phyloP scores from a whole-genome alignment of 768 basidiomycete genomes.

The Collybiopsis confluens region DNA sequence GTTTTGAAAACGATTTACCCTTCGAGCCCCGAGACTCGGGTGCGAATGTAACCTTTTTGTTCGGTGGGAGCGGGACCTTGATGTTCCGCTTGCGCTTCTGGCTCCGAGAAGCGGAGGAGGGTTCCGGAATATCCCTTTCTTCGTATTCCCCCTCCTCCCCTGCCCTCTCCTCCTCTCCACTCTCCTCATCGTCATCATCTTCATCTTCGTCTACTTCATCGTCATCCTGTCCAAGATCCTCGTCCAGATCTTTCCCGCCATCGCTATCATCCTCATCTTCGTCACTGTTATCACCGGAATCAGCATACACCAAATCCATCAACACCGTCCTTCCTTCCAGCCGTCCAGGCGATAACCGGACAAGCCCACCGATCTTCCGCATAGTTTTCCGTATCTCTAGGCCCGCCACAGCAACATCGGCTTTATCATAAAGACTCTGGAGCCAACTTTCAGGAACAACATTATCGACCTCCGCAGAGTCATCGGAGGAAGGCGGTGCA shows the following conservation, averaged over 20 bases:
- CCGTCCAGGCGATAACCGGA: constrained; percentile 40
- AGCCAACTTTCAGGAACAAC: constrained; percentile 11
- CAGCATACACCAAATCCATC: constrained; percentile 40
- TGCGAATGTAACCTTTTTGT: constrained; percentile 55
- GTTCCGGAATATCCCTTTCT: no score
- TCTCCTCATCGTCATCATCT: constrained; percentile 27
- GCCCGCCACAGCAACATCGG: constrained; percentile 45
- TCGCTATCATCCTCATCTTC: constrained; percentile 28
- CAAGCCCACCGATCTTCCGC: constrained; percentile 54
- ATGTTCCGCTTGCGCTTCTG: constrained; percentile 43
- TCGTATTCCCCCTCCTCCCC: constrained; percentile 35
- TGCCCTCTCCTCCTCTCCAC: constrained; percentile 34
- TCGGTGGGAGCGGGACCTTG: constrained; percentile 26
- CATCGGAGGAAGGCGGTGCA: constrained; percentile 35
- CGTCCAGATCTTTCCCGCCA: constrained; percentile 30
- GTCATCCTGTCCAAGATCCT: constrained; percentile 31
- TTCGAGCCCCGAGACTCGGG: constrained; percentile 17
- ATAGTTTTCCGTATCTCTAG: constrained; percentile 62
- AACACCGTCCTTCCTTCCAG: constrained; percentile 24
- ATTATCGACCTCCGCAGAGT: constrained; percentile 9
- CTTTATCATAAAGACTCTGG: constrained; percentile 35
- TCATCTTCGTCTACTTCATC: constrained; percentile 35
- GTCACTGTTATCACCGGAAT: constrained; percentile 34
- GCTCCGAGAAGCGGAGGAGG: constrained; percentile 28
- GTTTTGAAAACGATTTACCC: not conserved